phyloP scores from a whole-genome alignment of 345 rosid genomes.

The Eucalyptus coolabah region DNA sequence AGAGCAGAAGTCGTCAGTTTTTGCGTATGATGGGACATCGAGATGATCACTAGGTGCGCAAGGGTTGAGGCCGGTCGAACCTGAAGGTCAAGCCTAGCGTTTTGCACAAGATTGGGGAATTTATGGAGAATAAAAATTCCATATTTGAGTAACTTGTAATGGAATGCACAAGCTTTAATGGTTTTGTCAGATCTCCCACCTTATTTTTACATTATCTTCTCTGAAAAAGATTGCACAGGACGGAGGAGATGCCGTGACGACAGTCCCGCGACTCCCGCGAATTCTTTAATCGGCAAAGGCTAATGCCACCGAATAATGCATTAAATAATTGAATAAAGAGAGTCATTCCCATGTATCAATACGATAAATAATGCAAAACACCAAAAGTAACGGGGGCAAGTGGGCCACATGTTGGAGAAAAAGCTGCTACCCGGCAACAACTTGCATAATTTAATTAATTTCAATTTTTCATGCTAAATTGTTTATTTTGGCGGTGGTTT shows the following conservation, averaged over 20 bases:
- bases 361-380: not conserved
- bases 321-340: not conserved
- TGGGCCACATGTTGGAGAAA: not conserved
- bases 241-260: not conserved
- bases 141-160: no score
- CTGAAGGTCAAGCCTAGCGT: no score
- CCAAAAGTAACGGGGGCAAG: not conserved
- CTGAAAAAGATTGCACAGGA: not conserved
- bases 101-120: no score
- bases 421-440: not conserved
- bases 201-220: not conserved
- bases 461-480: no score
- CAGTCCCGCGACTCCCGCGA: not conserved
- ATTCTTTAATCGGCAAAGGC: not conserved
- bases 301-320: not conserved
- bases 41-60: not conserved
- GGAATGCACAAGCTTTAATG: not conserved
- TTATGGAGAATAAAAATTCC: no score
- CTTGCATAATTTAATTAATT: not conserved
- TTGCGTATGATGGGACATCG: not conserved
- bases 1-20: not conserved
- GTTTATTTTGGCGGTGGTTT: not conserved
- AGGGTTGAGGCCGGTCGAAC: no score
- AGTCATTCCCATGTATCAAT: not conserved
- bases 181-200: not conserved